These are phyloP conservation scores for Aspergillus floridensis DNA, from an alignment of 2,329 filamentous ascomycete genomes.

Conservation along the genomic window DNA sequence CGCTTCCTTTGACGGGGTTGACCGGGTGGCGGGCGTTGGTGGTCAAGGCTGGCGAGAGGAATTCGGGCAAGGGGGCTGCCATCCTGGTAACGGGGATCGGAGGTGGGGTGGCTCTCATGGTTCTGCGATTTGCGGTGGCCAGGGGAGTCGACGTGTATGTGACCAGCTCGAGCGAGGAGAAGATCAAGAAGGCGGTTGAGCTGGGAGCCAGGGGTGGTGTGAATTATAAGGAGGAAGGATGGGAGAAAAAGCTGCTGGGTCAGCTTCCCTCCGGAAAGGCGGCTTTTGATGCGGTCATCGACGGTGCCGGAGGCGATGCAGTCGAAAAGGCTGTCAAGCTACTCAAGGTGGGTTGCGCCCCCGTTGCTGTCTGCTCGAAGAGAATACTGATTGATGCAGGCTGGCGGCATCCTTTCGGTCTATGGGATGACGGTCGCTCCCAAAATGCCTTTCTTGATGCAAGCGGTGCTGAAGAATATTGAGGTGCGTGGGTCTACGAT, in stretches of 20 bases:
- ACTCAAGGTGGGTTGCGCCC: slow-evolving; percentile 56
- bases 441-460: slow-evolving; percentile 83
- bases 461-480: slow-evolving; percentile 79
- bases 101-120: slow-evolving; percentile 83
- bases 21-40: slow-evolving; percentile 86
- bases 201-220: slow-evolving; percentile 82
- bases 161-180: slow-evolving; percentile 69
- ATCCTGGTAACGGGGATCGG: slow-evolving; percentile 88
- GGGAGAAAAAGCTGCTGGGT: slow-evolving; percentile 71
- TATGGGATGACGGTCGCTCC: slow-evolving; percentile 91
- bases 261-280: slow-evolving; percentile 62
- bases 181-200: slow-evolving; percentile 67
- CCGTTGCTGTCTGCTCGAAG: not conserved
- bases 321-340: slow-evolving; percentile 66
- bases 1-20: slow-evolving; percentile 77
- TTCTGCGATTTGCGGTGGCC: slow-evolving; percentile 73
- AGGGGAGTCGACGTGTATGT: slow-evolving; percentile 77
- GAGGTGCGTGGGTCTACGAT: slow-evolving; percentile 85
- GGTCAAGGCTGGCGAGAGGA: slow-evolving; percentile 66
- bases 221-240: slow-evolving; percentile 71
- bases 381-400: slow-evolving; percentile 36
- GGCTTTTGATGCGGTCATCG: slow-evolving; percentile 78
- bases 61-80: slow-evolving; percentile 60
- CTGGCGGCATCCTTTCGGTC: slow-evolving; percentile 76
- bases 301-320: slow-evolving; percentile 85